Conservation (phyloP, 495 filamentous ascomycete genomes). For the Corynascus novoguineensis region DNA sequence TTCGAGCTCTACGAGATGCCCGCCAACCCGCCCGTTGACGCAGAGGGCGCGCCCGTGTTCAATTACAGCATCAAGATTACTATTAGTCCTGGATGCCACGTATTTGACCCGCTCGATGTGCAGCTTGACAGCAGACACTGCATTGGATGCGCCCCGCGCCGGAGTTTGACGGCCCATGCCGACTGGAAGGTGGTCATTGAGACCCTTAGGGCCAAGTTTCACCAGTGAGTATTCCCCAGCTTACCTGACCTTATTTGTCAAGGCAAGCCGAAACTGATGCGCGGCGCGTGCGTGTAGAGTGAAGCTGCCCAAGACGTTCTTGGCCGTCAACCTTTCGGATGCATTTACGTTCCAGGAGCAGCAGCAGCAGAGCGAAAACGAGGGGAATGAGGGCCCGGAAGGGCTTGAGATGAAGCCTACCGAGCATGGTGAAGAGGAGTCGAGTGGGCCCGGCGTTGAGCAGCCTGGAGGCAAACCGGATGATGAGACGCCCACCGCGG, state of each 20-base stretch:
- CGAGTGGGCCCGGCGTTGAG: background rate
- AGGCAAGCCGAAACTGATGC: background rate
- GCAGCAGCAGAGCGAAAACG: conserved; percentile 8
- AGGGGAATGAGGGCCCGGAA: too few relatives aligned
- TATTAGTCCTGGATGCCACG: conserved; percentile 91
- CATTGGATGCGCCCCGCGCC: conserved; percentile 82
- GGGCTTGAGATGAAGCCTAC: conserved; percentile 11
- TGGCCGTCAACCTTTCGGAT: conserved; percentile 85
- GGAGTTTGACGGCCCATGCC: conserved; percentile 83
- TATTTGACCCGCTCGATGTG: conserved; percentile 90
- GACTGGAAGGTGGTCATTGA: conserved; percentile 96
- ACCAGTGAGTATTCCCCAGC: conserved; percentile 58
- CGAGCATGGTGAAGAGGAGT: background rate
- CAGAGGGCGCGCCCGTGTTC: conserved; percentile 49
- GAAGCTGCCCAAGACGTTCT: conserved; percentile 88
- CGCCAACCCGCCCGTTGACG: conserved; percentile 52
- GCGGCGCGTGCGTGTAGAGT: conserved; percentile 50
- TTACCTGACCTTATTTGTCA: conserved; percentile 14
- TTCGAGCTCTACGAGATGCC: conserved; percentile 96
- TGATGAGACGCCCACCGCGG: background rate
- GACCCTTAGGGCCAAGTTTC: conserved; percentile 88
- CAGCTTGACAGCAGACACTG: conserved; percentile 92
- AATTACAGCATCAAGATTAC: conserved; percentile 95
- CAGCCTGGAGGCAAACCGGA: background rate
- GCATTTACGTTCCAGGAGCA: conserved; percentile 53